phyloP scores from a whole-genome alignment of 768 basidiomycete species.

The Boletus rubescentipes region DNA sequence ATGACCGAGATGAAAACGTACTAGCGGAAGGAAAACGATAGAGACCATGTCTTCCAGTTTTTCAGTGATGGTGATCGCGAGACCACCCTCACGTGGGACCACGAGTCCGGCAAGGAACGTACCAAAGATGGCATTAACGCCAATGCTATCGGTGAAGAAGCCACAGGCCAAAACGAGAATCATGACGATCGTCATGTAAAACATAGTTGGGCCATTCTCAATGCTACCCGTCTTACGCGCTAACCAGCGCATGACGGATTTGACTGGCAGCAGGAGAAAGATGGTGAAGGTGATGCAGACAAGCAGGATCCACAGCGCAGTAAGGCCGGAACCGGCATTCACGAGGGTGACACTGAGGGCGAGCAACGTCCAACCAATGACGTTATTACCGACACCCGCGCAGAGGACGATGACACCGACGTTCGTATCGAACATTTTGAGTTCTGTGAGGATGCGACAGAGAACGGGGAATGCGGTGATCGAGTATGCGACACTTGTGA shows the following conservation, averaged over 20 bases:
- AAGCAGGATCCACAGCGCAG: conserved; percentile 84
- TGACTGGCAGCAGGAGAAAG: conserved; percentile 69
- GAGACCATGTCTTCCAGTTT: conserved; percentile 94
- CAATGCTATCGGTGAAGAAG: conserved; percentile 93
- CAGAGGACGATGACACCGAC: conserved; percentile 93
- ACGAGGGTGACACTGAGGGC: conserved; percentile 92
- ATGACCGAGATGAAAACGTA: conserved; percentile 27
- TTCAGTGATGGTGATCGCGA: conserved; percentile 85
- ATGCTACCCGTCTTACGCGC: conserved; percentile 76
- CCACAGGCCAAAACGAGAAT: conserved; percentile 80
- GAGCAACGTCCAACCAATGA: conserved; percentile 84
- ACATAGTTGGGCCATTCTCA: conserved; percentile 80
- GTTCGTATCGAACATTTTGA: conserved; percentile 86
- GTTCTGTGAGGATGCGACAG: conserved; percentile 85
- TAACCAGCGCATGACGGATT: conserved; percentile 62
- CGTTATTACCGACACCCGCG: conserved; percentile 88
- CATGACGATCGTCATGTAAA: conserved; percentile 86
- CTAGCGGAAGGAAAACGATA: conserved; percentile 85
- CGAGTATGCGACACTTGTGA: conserved; percentile 87
- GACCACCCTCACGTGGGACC: conserved; percentile 85
- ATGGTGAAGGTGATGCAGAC: conserved; percentile 78
- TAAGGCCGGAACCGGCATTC: conserved; percentile 79
- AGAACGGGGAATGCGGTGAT: conserved; percentile 87
- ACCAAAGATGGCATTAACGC: conserved; percentile 91
- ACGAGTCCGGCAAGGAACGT: conserved; percentile 77